Evolutionary conservation across 345 rosid species (phyloP), one percentile per base, ranked within the genome.

Genomic region (Jatropha curcas): DNA sequence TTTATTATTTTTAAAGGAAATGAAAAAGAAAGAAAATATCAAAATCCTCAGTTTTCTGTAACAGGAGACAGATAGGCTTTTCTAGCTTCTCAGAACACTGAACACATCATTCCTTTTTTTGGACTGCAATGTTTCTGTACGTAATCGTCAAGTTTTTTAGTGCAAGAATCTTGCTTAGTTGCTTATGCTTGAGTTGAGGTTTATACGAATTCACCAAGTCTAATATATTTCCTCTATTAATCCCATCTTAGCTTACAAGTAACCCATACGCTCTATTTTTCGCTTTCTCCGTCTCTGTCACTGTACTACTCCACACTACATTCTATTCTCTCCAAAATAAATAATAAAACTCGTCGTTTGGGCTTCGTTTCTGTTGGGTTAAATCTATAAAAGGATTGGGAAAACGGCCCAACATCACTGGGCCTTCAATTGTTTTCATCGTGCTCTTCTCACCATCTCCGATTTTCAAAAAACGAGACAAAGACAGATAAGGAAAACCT

Each of bases 401-500:
- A 9, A 33, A 20, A 19, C 16, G 37, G 20, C 27, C 45, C 45
- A 61, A 31, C 22, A 17, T 28, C 41, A 34, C 2, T 22, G n/a
- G n/a, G n/a, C n/a, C n/a, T n/a, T n/a, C n/a, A n/a, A n/a, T n/a
- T n/a, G n/a, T n/a, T n/a, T n/a, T n/a, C 41, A 4, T 4, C n/a
- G 45, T 24, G 7, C 66, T 8, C 35, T 25, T 33, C 52, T 63
- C 67, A 37, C 50, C 46, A 39, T 13, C 41, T 41, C 17, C 51
- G 30, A 28, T 20, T 52, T 35, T 2, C 34, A 45, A 61, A 68
- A 7, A 30, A 20, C 20, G 19, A 16, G 71, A n/a, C n/a, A 25
- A 34, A 59, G 25, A 43, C 58, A 14, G 76, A 76, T 70, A 58
- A 65, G 69, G 67, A 57, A 31, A 30, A 52, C 25, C 19, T 39